Percentiles rank a stretch among this genome's conserved stretches.
These are phyloP conservation scores for Euphorbia celastroides DNA, from an alignment of 441 rosid species.

Conservation along the genomic window DNA sequence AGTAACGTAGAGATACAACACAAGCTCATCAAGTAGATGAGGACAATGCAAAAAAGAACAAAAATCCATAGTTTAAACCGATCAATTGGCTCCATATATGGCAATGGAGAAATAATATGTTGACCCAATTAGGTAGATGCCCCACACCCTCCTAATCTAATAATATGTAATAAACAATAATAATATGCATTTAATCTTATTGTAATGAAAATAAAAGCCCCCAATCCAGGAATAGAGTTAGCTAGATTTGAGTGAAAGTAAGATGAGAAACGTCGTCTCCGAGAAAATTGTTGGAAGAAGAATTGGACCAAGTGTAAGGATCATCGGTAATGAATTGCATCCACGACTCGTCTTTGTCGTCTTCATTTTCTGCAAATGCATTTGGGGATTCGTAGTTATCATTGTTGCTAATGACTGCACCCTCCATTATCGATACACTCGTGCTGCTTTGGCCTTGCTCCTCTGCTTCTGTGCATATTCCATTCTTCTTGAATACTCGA, in stretches of 20 bases:
- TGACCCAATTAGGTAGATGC: not conserved
- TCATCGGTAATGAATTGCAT: slow-evolving; percentile 96
- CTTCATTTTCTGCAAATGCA: slow-evolving; percentile 45
- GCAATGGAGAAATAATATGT: not conserved
- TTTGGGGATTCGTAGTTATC: slow-evolving; percentile 23
- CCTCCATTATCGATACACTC: slow-evolving; percentile 44
- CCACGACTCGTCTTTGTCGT: slow-evolving; percentile 94
- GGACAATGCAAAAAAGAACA: not conserved
- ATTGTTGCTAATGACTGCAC: not conserved
- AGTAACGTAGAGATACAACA: not conserved
- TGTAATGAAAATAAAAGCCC: not conserved
- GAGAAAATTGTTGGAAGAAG: slow-evolving; percentile 12
- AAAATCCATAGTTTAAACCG: not conserved
- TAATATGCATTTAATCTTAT: too few relatives aligned
- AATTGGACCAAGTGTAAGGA: slow-evolving; percentile 48
- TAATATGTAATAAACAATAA: too few relatives aligned
- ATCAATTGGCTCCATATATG: not conserved
- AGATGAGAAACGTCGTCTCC: slow-evolving; percentile 32
- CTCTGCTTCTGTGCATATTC: slow-evolving; percentile 63
- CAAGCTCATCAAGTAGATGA: not conserved
- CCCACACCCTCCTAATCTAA: not conserved
- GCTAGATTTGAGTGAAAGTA: slow-evolving; percentile 13
- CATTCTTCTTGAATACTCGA: slow-evolving; percentile 94
- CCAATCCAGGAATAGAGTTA: not conserved
- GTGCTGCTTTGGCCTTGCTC: slow-evolving; percentile 60